Evolutionary conservation across 1,139 yeast genomes (phyloP), one percentile per base, ranked within the genome.

Genomic region (Sugiyamaella paludigena): DNA sequence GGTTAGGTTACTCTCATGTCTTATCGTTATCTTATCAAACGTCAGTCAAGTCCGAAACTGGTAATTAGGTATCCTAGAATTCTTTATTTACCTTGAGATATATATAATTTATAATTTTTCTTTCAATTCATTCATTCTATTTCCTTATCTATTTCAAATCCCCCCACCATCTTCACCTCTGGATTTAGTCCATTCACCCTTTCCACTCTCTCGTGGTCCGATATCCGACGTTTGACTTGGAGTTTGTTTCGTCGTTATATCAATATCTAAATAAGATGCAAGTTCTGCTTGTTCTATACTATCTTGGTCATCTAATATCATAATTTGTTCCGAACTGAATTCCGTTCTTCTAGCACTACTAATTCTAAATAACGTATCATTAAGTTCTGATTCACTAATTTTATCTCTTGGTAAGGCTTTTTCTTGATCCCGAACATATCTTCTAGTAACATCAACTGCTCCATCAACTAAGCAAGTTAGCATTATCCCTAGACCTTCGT

Each of bases 81-180:
- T n/a, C n/a, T n/a, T n/a, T n/a, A n/a, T n/a, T n/a, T n/a, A n/a
- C n/a, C n/a, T n/a, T n/a, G n/a, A n/a, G 5, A 19, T 19, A 19
- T 19, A 19, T 19, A 5, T 19, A 3, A 19, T 19, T 19, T 4
- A 3, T 4, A 19, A 19, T 4, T 19, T 4, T 19, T 19, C 24
- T 19, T 19, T 19, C 5, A 19, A 19, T 19, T 19, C 5, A 19
- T 19, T 19, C 24, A 19, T 19, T 19, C 5, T 5, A 19, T 19
- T 19, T 19, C 24, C n/a, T n/a, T n/a, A n/a, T n/a, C n/a, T n/a
- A n/a, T 19, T 19, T 19, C 24, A 19, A 5, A 4, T 19, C 5
- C 24, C 24, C 5, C 24, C 24, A 13, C 95, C 95, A 53, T 72
- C 79, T 65, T 89, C 98, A 1, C 96, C 96, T 58, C 98, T 74